Evolutionary conservation across 306 rosid species (phyloP).

Genomic region (Fagus sylvatica): DNA sequence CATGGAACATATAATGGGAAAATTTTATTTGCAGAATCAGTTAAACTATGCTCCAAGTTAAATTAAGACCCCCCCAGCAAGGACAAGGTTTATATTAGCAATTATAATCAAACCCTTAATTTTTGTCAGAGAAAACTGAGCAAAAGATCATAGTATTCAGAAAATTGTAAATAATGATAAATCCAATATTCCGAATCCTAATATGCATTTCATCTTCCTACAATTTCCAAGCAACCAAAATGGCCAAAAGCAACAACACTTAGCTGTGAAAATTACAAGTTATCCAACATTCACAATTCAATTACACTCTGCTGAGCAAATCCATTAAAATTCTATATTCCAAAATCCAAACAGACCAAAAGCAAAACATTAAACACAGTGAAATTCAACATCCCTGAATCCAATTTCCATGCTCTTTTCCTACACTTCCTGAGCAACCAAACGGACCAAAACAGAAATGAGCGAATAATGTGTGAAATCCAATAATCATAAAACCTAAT

Average conservation of each 20-base stretch:
- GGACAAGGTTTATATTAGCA: too few species aligned
- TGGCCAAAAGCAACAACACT: not conserved
- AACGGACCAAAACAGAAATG: not conserved
- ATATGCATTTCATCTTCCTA: not conserved
- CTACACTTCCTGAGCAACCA: conserved; percentile 11
- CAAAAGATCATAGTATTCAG: not conserved
- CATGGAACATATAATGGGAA: too few species aligned
- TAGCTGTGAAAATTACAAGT: not conserved
- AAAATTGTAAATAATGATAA: not conserved
- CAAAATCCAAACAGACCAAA: not conserved
- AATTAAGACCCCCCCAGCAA: too few species aligned
- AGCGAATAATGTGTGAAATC: too few species aligned
- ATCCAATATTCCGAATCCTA: not conserved
- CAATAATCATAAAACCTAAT: too few species aligned
- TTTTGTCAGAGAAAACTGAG: too few species aligned
- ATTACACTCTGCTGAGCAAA: not conserved
- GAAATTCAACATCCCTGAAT: not conserved
- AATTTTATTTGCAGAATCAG: too few species aligned
- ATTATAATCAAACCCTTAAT: too few species aligned
- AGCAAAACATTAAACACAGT: not conserved
- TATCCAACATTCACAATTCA: not conserved
- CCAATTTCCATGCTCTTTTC: not conserved
- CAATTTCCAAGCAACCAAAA: not conserved
- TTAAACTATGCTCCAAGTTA: too few species aligned
- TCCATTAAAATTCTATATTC: not conserved